Percentiles rank a stretch among this genome's conserved stretches.
Conservation (phyloP, 2,329 filamentous ascomycete genomes). For the Phaeophleospora eucalypticola region DNA sequence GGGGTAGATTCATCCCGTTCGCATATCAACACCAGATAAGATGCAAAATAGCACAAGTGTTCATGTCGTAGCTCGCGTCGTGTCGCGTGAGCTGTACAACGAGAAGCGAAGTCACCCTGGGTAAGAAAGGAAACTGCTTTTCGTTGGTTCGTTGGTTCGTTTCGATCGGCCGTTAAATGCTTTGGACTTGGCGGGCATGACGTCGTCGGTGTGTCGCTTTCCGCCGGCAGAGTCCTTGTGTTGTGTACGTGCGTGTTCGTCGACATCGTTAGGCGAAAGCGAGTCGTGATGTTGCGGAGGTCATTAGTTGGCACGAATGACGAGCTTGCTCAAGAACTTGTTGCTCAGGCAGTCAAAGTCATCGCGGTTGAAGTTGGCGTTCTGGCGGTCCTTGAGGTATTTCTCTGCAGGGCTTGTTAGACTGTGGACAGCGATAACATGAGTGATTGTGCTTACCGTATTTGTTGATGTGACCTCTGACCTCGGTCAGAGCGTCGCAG, state of each 20-base stretch:
- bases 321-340: conserved; percentile 94
- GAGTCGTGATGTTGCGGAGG: neutral
- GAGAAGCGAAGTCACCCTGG: conserved; percentile 6
- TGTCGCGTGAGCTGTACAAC: conserved; percentile 1
- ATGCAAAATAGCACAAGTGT: conserved; percentile 9
- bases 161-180: conserved; percentile 7
- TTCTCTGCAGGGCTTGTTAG: conserved; percentile 57
- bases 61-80: conserved; percentile 9
- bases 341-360: conserved; percentile 96
- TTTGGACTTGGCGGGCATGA: conserved; percentile 5
- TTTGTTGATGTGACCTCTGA: conserved; percentile 85
- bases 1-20: neutral
- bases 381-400: conserved; percentile 75
- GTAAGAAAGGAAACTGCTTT: conserved; percentile 17
- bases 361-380: conserved; percentile 76
- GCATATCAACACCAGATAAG: conserved; percentile 11
- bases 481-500: conserved; percentile 94
- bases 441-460: conserved; percentile 66
- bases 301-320: conserved; percentile 80
- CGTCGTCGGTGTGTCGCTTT: neutral
- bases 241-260: conserved; percentile 4
- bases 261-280: conserved; percentile 2
- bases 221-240: neutral
- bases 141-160: conserved; percentile 14
- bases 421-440: neutral